Evolutionary conservation across 805 yeast species (phyloP), one percentile per base, ranked within the genome.

Genomic region (Wickerhamiella azymoides): DNA sequence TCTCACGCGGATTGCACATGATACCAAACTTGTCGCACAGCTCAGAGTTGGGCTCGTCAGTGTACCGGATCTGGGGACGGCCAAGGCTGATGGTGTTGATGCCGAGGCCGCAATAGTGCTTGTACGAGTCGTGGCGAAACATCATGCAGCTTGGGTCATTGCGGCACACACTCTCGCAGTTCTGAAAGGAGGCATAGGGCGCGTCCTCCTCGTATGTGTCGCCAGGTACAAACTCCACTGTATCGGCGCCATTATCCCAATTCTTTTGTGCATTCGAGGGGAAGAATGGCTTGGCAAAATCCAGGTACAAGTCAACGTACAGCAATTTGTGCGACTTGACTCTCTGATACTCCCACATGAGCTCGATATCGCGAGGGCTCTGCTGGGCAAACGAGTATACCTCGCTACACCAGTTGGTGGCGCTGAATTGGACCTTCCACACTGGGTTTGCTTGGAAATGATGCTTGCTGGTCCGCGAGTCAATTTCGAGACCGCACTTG

Each of bases 191-290:
- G 18, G 51, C 40, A 35, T 56, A 57, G 3, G 59, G 57, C 25
- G 30, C 49, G 9, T 21, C 17, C 5, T 25, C 14, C 6, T 42
- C 40, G 25, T 42, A 42, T 4, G 17, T 21, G 28, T 28, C 26
- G 10, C 16, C 14, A 17, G 49, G 50, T 9, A 54, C 43, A 32
- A 43, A 51, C 39, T 48, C 54, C 10, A 48, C 25, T 19, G 54
- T 55, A 17, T 41, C 33, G 30, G 63, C 61, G 11, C 43, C 46
- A 33, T 58, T 58, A 36, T 58, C 59, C 62, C 62, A 58, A 47
- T 57, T 54, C 18, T 38, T 30, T 39, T 56, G 53, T 1, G 53
- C 47, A 2, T 43, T 49, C 1, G 36, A 32, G 19, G 49, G 47
- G 9, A 58, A 45, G 36, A 43, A 51, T 13, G 53, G 54, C 40